These are phyloP conservation scores for Melampsora abietis-canadensis DNA, from an alignment of 1,284 basidiomycete species.

Conservation along the genomic window DNA sequence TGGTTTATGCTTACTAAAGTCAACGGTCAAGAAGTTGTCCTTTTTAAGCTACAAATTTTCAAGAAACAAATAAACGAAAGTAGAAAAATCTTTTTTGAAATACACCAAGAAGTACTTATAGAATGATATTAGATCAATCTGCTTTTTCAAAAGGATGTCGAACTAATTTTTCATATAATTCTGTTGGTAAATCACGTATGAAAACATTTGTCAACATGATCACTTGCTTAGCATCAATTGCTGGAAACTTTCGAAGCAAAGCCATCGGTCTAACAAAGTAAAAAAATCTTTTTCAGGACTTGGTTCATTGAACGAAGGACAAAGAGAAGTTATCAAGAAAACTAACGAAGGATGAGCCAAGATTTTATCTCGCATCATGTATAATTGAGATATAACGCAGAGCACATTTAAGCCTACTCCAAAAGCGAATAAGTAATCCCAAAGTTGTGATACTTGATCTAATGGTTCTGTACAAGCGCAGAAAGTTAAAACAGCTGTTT, in stretches of 20 bases:
- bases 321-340: neutral
- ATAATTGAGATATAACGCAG: constrained; percentile 89
- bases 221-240: constrained; percentile 77
- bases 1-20: too few relatives aligned
- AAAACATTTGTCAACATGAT: constrained; percentile 89
- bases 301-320: neutral
- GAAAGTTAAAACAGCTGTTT: constrained; percentile 81
- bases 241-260: constrained; percentile 87
- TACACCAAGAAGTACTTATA: too few relatives aligned
- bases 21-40: too few relatives aligned
- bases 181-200: constrained; percentile 79
- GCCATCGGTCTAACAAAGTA: constrained; percentile 74
- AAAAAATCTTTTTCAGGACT: neutral
- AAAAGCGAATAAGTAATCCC: constrained; percentile 95
- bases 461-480: constrained; percentile 95
- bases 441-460: constrained; percentile 85
- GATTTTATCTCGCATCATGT: constrained; percentile 82
- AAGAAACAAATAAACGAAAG: too few relatives aligned
- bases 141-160: constrained; percentile 33
- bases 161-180: constrained; percentile 31
- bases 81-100: too few relatives aligned
- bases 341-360: constrained; percentile 75
- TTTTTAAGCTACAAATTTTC: too few relatives aligned
- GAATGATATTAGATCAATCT: too few relatives aligned
- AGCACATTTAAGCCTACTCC: constrained; percentile 93